A percentile compares a stretch with the other conserved stretches of the same genome.
phyloP scores from a whole-genome alignment of 2,329 filamentous ascomycete genomes.

The Cytospora piceicola region DNA sequence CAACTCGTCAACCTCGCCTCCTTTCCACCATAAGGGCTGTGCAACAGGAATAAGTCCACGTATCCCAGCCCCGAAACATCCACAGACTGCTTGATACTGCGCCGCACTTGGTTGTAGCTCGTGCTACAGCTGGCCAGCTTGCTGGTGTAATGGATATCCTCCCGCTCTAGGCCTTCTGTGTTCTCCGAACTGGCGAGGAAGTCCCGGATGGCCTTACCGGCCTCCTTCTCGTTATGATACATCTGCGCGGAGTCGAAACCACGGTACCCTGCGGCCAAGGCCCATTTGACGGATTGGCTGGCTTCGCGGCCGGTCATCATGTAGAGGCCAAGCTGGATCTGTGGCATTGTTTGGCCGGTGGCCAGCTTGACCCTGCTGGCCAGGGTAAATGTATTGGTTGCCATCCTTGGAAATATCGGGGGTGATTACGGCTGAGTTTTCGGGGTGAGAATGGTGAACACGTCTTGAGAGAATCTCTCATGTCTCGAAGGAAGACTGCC shows the following conservation, averaged over 20 bases:
- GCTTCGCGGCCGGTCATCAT: conserved; percentile 68
- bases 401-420: conserved; percentile 1
- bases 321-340: conserved; percentile 76
- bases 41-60: conserved; percentile 78
- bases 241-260: conserved; percentile 59
- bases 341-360: conserved; percentile 70
- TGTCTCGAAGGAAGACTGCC: neutral
- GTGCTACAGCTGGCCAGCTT: conserved; percentile 71
- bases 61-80: conserved; percentile 70
- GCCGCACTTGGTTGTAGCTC: conserved; percentile 68
- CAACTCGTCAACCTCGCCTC: conserved; percentile 71
- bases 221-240: conserved; percentile 71
- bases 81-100: conserved; percentile 68
- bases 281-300: conserved; percentile 59
- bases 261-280: conserved; percentile 57
- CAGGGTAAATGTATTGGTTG: conserved; percentile 25
- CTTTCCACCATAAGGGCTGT: conserved; percentile 77
- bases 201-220: conserved; percentile 65
- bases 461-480: neutral
- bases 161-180: conserved; percentile 57
- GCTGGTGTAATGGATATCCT: conserved; percentile 78
- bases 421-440: neutral
- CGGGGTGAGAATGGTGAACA: neutral
- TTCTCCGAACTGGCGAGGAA: conserved; percentile 54
- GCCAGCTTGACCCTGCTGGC: conserved; percentile 47